Base-by-base conservation (phyloP, 768 basidiomycete genomes). In the Crucibulum laeve region DNA sequence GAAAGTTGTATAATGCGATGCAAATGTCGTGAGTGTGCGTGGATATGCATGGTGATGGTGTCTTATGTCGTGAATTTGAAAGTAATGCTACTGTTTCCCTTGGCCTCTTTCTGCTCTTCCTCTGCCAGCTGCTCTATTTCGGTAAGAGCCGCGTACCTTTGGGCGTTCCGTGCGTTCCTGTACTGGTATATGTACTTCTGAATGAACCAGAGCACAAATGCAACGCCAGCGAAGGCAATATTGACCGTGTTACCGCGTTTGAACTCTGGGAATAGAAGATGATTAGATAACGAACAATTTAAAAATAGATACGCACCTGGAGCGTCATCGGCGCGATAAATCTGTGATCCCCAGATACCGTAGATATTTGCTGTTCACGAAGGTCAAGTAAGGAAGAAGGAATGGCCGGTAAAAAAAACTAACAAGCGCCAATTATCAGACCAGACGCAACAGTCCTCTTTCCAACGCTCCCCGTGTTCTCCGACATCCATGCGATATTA, bases 401-500 rank as follows among this genome's bases (percentile, higher is more conserved):
- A 21, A 18, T 42, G 19, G n/a, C n/a, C n/a, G n/a, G n/a, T n/a
- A n/a, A 23, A 43, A 54, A 19, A 50, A 42, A 33, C 60, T 44
- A 15, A 62, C 62, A 54, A 17, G 60, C 53, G 14, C 63, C 63
- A 17, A 68, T 68, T 5, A 68, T 58, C 11, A 62, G 48, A 0
- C 67, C 67, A 24, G 64, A 65, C 0, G 62, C 65, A 1, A 68
- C 56, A 1, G 63, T 68, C 17, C 61, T 47, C 47, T 63, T 65
- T 14, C 63, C 63, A 21, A 61, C 46, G 44, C 60, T 63, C 53
- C 60, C 65, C 2, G 64, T 67, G 39, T 68, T 68, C 45, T 68
- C 67, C 0, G 65, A 61, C 58, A 68, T 64, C 67, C 67, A 68
- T 1, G 65, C 67, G 32, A 68, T 62, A 36, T 67, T 68, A 25